Evolutionary conservation across 371 early-diverging fungal species (phyloP).

Genomic region (Funneliformis caledonium): DNA sequence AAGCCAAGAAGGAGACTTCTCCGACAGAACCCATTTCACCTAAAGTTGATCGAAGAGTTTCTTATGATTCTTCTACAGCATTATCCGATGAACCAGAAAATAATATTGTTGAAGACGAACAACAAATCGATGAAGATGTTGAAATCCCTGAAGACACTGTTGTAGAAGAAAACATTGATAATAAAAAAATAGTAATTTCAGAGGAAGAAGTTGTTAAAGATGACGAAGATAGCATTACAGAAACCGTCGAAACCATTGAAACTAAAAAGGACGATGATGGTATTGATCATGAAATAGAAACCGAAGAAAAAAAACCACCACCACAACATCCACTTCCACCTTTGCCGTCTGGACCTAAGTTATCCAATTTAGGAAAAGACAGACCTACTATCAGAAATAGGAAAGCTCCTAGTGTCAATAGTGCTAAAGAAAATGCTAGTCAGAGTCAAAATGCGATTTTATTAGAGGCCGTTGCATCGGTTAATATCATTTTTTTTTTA

Average conservation of each 20-base stretch:
- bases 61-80: not conserved
- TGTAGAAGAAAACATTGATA: slow-evolving; percentile 22
- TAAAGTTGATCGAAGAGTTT: not conserved
- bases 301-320: slow-evolving; percentile 26
- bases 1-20: slow-evolving; percentile 38
- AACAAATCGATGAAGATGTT: slow-evolving; percentile 22
- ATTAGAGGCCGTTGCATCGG: slow-evolving; percentile 49
- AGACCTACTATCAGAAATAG: slow-evolving; percentile 39
- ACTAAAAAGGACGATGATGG: not conserved
- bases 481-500: slow-evolving; percentile 8
- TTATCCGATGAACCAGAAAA: slow-evolving; percentile 23
- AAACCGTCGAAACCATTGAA: not conserved
- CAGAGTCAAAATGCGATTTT: slow-evolving; percentile 55
- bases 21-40: not conserved
- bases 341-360: slow-evolving; percentile 53
- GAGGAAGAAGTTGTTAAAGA: slow-evolving; percentile 32
- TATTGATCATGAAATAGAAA: slow-evolving; percentile 24
- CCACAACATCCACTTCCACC: not conserved
- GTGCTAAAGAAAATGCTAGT: slow-evolving; percentile 41
- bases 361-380: slow-evolving; percentile 46
- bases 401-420: slow-evolving; percentile 45
- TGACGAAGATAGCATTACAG: slow-evolving; percentile 4
- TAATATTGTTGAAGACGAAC: slow-evolving; percentile 32
- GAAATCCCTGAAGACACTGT: slow-evolving; percentile 30
- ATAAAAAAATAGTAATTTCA: slow-evolving; percentile 37